Base-by-base conservation (phyloP, 257 asterid genomes). In the Jacaranda mimosifolia region DNA sequence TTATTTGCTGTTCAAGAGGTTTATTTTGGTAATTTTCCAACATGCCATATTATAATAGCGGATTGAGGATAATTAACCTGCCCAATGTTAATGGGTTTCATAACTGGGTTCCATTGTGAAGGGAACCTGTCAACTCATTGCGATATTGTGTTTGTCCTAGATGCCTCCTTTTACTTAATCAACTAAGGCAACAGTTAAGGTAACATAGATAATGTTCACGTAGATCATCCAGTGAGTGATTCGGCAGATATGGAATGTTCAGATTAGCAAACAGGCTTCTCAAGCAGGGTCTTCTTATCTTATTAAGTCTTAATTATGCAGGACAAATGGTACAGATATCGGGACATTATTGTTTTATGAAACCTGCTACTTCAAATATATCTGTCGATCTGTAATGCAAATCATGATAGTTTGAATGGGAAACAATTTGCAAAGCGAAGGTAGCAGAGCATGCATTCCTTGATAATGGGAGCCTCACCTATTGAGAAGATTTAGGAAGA, bases 1-100 rank as follows among this genome's bases (percentile, higher is more conserved):
- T 69, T 49, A 18, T 12, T 63, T 75, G 15, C 53, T 74, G 12
- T 74, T 46, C 43, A n/a, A 48, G 51, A 74, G 71, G 60, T 36
- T 74, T 72, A 58, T 57, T 40, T 21, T 26, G 18, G 21, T 73
- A 60, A 43, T 60, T 59, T 45, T 43, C n/a, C 43, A 73, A 17
- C 70, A 46, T 59, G 32, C 58, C 32, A 5, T 59, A 73, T 73
- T 45, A 10, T 49, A 19, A 38, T 63, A 26, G 14, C 5, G 1
- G 51, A 40, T 21, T 53, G 53, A 35, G 53, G 53, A 39, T 13
- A 58, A 21, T 58, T 58, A 63, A 7, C 38, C 9, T 65, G 15
- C 39, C 57, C 51, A 52, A 48, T 9, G 7, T 32, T n/a, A 21
- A 18, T 21, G 70, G 60, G 4, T 60, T 43, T 49, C 26, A 19